These are phyloP conservation scores for Plasmodium fragile DNA, from an alignment of 169 alveolate genomes.

Conservation along the genomic window DNA sequence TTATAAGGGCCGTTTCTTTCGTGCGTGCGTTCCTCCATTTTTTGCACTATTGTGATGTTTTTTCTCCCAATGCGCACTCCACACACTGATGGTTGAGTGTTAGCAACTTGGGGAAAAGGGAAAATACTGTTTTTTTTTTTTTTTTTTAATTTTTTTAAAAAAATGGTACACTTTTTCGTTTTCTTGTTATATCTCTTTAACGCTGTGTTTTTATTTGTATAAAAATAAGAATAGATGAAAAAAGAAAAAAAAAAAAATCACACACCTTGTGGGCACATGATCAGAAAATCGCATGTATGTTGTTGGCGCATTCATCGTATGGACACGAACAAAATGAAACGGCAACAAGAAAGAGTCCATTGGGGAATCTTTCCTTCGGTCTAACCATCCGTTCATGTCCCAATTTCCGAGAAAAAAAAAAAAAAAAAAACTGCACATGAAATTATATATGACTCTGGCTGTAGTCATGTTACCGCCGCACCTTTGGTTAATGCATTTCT, in stretches of 20 bases:
- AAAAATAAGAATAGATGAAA: neutral
- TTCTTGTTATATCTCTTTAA: neutral
- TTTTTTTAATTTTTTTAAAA: neutral
- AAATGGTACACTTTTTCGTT: neutral
- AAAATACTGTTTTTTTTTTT: neutral
- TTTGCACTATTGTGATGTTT: neutral
- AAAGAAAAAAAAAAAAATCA: slow-evolving; percentile 1
- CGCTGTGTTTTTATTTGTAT: neutral
- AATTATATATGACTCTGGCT: neutral
- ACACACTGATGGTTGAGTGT: neutral
- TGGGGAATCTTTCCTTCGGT: neutral
- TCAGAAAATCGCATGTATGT: neutral
- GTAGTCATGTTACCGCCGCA: neutral
- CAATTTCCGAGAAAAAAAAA: neutral
- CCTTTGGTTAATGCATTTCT: neutral
- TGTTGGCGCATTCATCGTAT: neutral
- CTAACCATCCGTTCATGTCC: neutral
- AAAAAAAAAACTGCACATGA: neutral
- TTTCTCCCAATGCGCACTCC: neutral
- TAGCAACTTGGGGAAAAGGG: neutral
- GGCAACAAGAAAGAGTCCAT: neutral
- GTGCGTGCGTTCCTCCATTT: neutral
- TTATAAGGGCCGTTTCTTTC: neutral
- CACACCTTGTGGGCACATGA: neutral
- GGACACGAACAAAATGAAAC: neutral